Evolutionary conservation across 345 rosid genomes (phyloP), one percentile per base, ranked within the genome.

Genomic region (Eucalyptus pauciflora): DNA sequence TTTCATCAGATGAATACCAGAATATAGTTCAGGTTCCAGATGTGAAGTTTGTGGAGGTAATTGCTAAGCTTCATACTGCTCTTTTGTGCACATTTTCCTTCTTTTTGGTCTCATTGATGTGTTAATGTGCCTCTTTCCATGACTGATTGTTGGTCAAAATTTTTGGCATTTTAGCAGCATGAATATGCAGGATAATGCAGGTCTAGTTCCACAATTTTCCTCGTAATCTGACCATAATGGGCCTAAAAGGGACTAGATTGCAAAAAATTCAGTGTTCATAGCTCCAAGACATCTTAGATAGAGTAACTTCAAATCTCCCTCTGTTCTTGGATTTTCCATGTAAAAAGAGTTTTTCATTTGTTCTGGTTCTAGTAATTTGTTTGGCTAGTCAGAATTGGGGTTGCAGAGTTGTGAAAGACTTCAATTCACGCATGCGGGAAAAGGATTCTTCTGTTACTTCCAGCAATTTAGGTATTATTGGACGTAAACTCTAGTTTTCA

Each of bases 31-130:
- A 94, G 41, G 89, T 95, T 91, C 92, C 91, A 45, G 95, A 94
- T 86, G 85, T 91, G 90, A 94, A 96, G 91, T 88, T 81, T 83
- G 89, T 94, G 86, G 99, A 98, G 98, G 99, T 98, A 95, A 43
- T 90, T 91, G 89, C 50, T 58, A 71, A 87, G 89, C 76, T 50
- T 86, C 86, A 54, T 60, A 80, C 81, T 49, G 43, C 62, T 52
- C 49, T 64, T 87, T 62, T 50, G 10, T 25, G 15, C 16, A 1
- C 48, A 41, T 76, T 76, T 11, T 76, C 5, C 29, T 7, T 37
- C 48, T 20, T 76, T 41, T 76, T 41, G 83, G 29, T 37, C 83
- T 76, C 48, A 76, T 76, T 76, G 48, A 76, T 41, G 48, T 76
- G 48, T 76, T 76, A 20, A 76, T 41, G 83, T 67, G 18, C 17